Conservation (phyloP, 306 rosid species). For the Cucumis sativus region DNA sequence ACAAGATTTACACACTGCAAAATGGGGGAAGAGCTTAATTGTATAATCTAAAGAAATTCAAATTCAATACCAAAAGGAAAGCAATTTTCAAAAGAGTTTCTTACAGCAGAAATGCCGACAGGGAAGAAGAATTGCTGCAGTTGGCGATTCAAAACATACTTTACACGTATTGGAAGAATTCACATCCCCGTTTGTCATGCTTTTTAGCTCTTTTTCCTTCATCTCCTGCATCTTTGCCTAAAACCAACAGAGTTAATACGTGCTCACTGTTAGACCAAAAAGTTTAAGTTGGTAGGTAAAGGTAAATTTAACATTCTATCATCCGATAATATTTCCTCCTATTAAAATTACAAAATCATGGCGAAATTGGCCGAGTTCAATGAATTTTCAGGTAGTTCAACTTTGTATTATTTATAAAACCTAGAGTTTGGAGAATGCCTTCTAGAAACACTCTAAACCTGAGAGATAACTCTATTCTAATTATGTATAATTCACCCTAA, state of each 20-base stretch:
- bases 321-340: not conserved
- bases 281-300: no score
- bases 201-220: conserved; percentile 81
- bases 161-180: conserved; percentile 85
- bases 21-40: not conserved
- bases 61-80: not conserved
- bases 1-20: conserved; percentile 85
- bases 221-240: conserved; percentile 98
- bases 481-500: no score
- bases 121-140: conserved; percentile 93
- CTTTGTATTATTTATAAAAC: no score
- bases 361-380: not conserved
- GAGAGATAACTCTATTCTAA: no score
- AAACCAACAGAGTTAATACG: not conserved
- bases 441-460: no score
- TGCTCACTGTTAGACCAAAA: not conserved
- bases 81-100: not conserved
- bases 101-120: conserved; percentile 96
- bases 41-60: not conserved
- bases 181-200: conserved; percentile 65
- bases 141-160: conserved; percentile 87
- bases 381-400: no score
- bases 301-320: no score
- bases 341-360: not conserved
- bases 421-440: no score